Percentiles rank a stretch among this genome's conserved stretches.
These are phyloP conservation scores for Phascolomyces articulosus DNA, from an alignment of 371 early-diverging fungal species.

Conservation along the genomic window DNA sequence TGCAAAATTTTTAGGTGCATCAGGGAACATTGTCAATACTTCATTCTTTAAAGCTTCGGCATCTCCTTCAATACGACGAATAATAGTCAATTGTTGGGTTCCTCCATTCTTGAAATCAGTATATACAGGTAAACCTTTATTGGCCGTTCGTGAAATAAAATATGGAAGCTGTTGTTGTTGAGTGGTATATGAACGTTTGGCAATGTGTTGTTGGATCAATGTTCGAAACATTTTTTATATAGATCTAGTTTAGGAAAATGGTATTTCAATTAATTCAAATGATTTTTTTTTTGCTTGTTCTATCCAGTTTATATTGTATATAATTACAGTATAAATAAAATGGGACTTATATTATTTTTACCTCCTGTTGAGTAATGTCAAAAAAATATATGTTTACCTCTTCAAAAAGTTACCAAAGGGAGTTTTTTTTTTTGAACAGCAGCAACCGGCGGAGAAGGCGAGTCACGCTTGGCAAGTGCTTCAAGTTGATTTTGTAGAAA, in stretches of 20 bases:
- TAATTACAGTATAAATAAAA: too few relatives aligned
- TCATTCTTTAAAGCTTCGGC: constrained; percentile 52
- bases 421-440: too few relatives aligned
- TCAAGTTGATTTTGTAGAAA: too few relatives aligned
- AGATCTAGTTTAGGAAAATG: not conserved
- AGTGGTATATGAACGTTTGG: constrained; percentile 10
- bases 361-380: too few relatives aligned
- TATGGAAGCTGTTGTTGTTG: constrained; percentile 36
- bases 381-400: too few relatives aligned
- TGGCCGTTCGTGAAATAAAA: constrained; percentile 60
- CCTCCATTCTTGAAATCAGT: constrained; percentile 72
- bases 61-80: constrained; percentile 80
- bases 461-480: too few relatives aligned
- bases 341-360: too few relatives aligned
- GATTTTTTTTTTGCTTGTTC: too few relatives aligned
- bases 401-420: too few relatives aligned
- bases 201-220: constrained; percentile 8
- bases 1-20: constrained; percentile 36
- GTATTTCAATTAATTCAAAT: too few relatives aligned
- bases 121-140: constrained; percentile 73
- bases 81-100: constrained; percentile 66
- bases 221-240: constrained; percentile 7
- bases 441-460: not conserved
- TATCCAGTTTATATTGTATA: too few relatives aligned
- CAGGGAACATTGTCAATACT: constrained; percentile 37